Evolutionary conservation across 495 filamentous ascomycete species (phyloP).

Genomic region (Evernia prunastri): DNA sequence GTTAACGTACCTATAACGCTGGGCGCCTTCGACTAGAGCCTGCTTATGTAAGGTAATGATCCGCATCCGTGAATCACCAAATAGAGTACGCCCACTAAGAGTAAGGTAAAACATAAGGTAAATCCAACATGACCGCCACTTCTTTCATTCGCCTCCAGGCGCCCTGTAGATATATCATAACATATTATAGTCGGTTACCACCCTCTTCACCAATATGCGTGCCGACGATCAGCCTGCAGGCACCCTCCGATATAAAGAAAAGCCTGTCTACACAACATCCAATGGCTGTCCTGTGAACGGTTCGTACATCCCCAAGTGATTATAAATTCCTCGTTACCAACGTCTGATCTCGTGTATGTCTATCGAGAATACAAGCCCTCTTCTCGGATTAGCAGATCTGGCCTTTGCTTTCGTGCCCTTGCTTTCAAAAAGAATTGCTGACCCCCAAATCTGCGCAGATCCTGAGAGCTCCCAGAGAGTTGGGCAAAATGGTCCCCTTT

Average conservation of each 20-base stretch:
- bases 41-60: not conserved
- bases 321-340: not conserved
- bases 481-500: slow-evolving; percentile 56
- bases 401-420: not conserved
- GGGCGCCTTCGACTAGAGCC: not conserved
- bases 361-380: not conserved
- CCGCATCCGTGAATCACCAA: too few species aligned
- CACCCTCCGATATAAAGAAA: slow-evolving; percentile 52
- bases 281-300: slow-evolving; percentile 47
- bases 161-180: not conserved
- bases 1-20: too few species aligned
- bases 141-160: not conserved
- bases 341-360: not conserved
- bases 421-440: slow-evolving; percentile 1
- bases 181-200: too few species aligned
- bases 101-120: too few species aligned
- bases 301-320: not conserved
- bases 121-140: not conserved
- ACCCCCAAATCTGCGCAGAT: slow-evolving; percentile 39
- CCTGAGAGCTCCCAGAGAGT: slow-evolving; percentile 53
- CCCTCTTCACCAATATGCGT: slow-evolving; percentile 32
- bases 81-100: too few species aligned
- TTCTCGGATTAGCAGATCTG: too few species aligned
- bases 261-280: slow-evolving; percentile 55
- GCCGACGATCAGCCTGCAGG: slow-evolving; percentile 38